Evolutionary conservation across 495 filamentous ascomycete species (phyloP).

Genomic region (Amphirosellinia nigrospora): DNA sequence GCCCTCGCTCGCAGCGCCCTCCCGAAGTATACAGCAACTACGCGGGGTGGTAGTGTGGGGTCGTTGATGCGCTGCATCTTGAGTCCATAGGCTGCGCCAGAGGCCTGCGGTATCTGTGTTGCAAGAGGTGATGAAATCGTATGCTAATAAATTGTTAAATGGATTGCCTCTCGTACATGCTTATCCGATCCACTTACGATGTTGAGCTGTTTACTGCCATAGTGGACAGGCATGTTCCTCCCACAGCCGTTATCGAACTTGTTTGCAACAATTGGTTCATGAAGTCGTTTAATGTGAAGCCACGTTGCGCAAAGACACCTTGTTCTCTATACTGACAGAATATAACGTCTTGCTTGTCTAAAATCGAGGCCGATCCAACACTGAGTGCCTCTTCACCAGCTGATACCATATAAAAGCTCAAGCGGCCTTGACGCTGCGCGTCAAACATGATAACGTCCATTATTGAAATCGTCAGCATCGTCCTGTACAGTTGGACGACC

Average conservation of each 20-base stretch:
- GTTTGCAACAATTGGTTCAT: constrained; percentile 95
- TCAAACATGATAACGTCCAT: constrained; percentile 97
- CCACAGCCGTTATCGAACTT: constrained; percentile 78
- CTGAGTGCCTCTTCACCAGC: constrained; percentile 95
- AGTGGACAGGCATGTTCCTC: constrained; percentile 98
- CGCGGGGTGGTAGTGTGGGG: constrained; percentile 64
- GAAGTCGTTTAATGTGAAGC: constrained; percentile 84
- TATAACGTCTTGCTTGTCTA: constrained; percentile 83
- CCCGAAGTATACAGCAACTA: constrained; percentile 95
- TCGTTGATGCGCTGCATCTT: constrained; percentile 83
- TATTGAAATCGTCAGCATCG: constrained; percentile 77
- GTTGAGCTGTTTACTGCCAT: constrained; percentile 81
- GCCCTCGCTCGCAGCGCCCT: constrained; percentile 96
- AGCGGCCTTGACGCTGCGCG: constrained; percentile 75
- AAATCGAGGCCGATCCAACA: constrained; percentile 81
- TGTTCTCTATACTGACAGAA: constrained; percentile 96
- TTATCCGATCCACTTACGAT: constrained; percentile 60
- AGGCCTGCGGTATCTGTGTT: constrained; percentile 94
- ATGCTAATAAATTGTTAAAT: constrained; percentile 60
- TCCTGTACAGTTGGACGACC: constrained; percentile 66
- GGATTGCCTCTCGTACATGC: not conserved
- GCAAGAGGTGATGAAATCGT: constrained; percentile 93
- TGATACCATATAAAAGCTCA: constrained; percentile 98
- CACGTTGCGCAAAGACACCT: constrained; percentile 87
- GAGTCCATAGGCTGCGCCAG: constrained; percentile 91